Percentiles rank a stretch among this genome's conserved stretches.
Evolutionary conservation across 768 basidiomycete species (phyloP).

Genomic region (Russula dissimulans): DNA sequence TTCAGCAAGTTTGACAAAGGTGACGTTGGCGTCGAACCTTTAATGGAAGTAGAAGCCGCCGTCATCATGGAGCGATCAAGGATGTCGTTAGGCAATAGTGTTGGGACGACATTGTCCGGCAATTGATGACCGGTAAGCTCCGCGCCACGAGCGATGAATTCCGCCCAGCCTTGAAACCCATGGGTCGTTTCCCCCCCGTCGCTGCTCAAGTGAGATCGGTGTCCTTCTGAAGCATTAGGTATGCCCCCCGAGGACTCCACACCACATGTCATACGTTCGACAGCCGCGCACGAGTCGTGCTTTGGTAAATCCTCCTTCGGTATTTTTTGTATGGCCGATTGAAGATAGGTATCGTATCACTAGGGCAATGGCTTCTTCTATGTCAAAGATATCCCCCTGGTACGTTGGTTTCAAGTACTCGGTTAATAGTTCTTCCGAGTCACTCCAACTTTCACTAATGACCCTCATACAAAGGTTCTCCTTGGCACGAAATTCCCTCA

Average conservation of each 20-base stretch:
- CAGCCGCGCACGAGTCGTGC: not conserved
- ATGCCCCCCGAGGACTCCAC: not conserved
- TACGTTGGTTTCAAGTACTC: not conserved
- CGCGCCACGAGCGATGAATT: not conserved
- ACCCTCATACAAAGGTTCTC: too few species aligned
- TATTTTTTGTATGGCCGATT: not conserved
- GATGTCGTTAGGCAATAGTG: not conserved
- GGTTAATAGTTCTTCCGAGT: not conserved
- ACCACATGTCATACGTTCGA: not conserved
- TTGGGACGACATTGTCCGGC: not conserved
- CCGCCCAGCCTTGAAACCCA: not conserved
- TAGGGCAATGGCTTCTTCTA: not conserved
- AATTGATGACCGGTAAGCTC: constrained; percentile 1
- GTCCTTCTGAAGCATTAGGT: too few species aligned
- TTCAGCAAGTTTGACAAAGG: not conserved
- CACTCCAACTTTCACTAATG: not conserved
- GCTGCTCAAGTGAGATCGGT: not conserved
- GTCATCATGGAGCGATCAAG: not conserved
- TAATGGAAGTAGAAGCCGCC: not conserved
- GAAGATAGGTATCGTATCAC: not conserved
- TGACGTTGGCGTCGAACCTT: not conserved
- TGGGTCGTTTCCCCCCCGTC: not conserved
- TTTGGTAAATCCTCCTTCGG: not conserved
- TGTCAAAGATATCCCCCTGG: not conserved
- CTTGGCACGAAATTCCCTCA: too few species aligned